Conservation (phyloP, 768 basidiomycete species). For the Pleurotus platypus region DNA sequence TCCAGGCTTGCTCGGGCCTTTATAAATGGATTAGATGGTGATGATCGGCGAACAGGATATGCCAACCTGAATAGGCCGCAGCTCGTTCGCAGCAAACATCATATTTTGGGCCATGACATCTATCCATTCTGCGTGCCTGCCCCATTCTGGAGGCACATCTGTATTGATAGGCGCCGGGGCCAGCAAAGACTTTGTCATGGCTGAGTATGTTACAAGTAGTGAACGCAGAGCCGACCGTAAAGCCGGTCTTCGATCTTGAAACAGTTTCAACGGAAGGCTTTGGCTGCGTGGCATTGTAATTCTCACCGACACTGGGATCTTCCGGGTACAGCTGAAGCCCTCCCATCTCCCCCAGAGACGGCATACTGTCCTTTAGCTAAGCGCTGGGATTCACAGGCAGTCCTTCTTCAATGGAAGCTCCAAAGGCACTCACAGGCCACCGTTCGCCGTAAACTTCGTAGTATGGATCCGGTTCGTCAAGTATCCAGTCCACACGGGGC, state of each 20-base stretch:
- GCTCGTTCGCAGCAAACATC: constrained; percentile 86
- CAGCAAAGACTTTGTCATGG: constrained; percentile 65
- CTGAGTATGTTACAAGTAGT: constrained; percentile 76
- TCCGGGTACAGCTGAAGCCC: constrained; percentile 77
- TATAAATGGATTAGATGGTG: not conserved
- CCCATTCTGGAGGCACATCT: constrained; percentile 63
- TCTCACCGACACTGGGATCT: constrained; percentile 64
- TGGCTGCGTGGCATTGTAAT: not conserved
- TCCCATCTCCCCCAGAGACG: constrained; percentile 78
- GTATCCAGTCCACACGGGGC: constrained; percentile 88
- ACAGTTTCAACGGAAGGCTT: not conserved
- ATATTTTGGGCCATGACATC: constrained; percentile 79
- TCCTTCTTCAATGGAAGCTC: constrained; percentile 12
- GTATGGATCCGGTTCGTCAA: constrained; percentile 69
- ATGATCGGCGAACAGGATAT: not conserved
- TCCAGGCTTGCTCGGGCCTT: constrained; percentile 83
- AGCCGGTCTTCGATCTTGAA: constrained; percentile 72
- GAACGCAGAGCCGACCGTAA: constrained; percentile 70
- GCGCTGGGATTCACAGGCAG: constrained; percentile 8
- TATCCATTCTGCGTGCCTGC: constrained; percentile 77
- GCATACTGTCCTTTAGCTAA: constrained; percentile 80
- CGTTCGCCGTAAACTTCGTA: constrained; percentile 85
- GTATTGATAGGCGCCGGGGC: constrained; percentile 55
- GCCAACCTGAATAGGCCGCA: constrained; percentile 80
- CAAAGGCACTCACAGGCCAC: constrained; percentile 69